Evolutionary conservation across 75 land plant genomes (phyloP), one percentile per base, ranked within the genome.

Genomic region (Selaginella moellendorffii): DNA sequence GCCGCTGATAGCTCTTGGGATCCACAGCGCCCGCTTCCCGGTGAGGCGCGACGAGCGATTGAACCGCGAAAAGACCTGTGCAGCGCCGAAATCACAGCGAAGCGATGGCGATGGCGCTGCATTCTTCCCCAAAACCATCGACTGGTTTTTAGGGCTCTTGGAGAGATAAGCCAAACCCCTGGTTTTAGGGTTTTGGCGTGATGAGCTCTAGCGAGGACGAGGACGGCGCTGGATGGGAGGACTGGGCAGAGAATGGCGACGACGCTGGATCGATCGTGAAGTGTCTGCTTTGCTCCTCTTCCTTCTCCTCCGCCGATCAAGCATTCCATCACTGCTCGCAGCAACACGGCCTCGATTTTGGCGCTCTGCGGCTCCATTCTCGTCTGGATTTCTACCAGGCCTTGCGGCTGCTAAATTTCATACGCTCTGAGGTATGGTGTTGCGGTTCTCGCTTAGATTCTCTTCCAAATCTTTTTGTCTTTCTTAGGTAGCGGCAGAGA

Each of bases 261-360:
- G 70, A 31, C 14, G 46, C 5, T 36, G 46, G 46, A 36, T 36
- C 46, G 46, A 36, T 5, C 46, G 46, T 5, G 12, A n/a, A n/a
- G 58, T 88, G 96, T 60, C 64, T 95, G 54, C 83, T 95, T 78
- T 95, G 90, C n/a, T n/a, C n/a, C n/a, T n/a, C n/a, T n/a, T n/a
- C n/a, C n/a, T 83, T 65, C 65, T 26, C 28, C 21, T 83, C 85
- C 14, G 29, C 65, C 21, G 67, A 72, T 21, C 53, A 30, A 0
- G 72, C 85, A 17, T 88, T 88, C 54, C 69, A 61, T 2, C 98
- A 93, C 58, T 88, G 90, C 64, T 14, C 30, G 52, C 29, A 52
- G 0, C 26, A 31, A 30, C 98, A 88, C 70, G 27, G 64, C 0
- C 85, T 88, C 46, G 90, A 93, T 74, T 88, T 88, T 66, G n/a